Percentiles rank a stretch among this genome's conserved stretches.
These are phyloP conservation scores for Entoloma clypeatum DNA, from an alignment of 1,284 basidiomycete genomes.

Conservation along the genomic window DNA sequence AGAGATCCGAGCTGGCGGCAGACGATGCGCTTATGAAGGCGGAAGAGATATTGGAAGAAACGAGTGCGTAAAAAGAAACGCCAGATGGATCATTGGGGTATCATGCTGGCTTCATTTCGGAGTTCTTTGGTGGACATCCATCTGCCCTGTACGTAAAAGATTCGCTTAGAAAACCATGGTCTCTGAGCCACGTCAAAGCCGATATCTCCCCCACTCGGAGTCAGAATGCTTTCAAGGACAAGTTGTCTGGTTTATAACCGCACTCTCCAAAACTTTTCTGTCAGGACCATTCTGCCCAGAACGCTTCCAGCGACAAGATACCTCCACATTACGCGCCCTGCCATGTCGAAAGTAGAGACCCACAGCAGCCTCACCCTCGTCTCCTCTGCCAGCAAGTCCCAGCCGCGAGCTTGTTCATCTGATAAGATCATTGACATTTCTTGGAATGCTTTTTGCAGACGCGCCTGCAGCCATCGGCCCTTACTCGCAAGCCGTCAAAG, in stretches of 20 bases:
- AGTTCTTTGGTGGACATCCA: no score
- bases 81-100: not conserved
- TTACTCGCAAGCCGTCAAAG: constrained; percentile 86
- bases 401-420: not conserved
- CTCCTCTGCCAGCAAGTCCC: constrained; percentile 46
- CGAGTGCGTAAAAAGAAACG: constrained; percentile 32
- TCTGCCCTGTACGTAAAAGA: no score
- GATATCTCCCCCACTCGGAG: no score
- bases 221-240: no score
- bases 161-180: no score
- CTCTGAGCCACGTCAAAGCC: no score
- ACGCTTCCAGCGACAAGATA: constrained; percentile 13
- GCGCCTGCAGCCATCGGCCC: constrained; percentile 88
- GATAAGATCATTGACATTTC: constrained; percentile 4
- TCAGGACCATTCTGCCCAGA: no score
- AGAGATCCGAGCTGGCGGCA: constrained; percentile 43
- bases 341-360: constrained; percentile 43
- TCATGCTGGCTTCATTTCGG: not conserved
- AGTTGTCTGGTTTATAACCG: no score
- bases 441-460: constrained; percentile 44
- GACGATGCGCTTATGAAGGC: constrained; percentile 57
- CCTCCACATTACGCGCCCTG: constrained; percentile 15
- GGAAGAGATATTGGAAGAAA: constrained; percentile 52
- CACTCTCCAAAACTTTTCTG: no score
- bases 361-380: constrained; percentile 51